Conservation (phyloP, 1,139 yeast genomes). For the Debaryomycetaceae sp. region DNA sequence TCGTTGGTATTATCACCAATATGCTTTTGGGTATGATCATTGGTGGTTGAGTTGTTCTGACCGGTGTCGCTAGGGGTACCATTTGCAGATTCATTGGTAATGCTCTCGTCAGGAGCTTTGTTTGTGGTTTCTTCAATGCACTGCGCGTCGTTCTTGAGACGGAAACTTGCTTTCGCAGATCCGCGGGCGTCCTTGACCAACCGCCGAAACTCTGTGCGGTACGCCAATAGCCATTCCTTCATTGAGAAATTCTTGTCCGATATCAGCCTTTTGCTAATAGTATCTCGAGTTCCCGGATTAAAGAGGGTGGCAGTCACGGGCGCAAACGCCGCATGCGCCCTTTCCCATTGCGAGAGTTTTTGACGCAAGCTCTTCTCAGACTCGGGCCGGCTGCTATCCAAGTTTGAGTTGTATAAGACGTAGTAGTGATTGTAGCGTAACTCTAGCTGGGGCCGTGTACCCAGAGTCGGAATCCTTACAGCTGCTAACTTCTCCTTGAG, state of each 20-base stretch:
- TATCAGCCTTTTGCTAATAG: conserved; percentile 17
- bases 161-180: conserved; percentile 9
- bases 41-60: no score
- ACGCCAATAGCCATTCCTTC: conserved; percentile 39
- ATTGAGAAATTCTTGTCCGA: conserved; percentile 31
- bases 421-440: conserved; percentile 70
- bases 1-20: no score
- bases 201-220: conserved; percentile 40
- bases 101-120: no score
- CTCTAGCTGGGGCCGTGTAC: conserved; percentile 56
- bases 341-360: conserved; percentile 63
- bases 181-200: conserved; percentile 41
- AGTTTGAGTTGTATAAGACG: conserved; percentile 71
- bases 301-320: conserved; percentile 10
- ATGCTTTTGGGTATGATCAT: no score
- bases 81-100: no score
- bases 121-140: no score
- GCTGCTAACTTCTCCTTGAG: conserved; percentile 49
- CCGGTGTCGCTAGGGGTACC: no score
- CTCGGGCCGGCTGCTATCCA: conserved; percentile 65
- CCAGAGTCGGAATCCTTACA: conserved; percentile 47
- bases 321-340: conserved; percentile 26
- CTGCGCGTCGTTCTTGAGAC: background rate
- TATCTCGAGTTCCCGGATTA: conserved; percentile 8
- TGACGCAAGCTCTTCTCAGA: conserved; percentile 42